These are phyloP conservation scores for Claviceps humidiphila DNA, from an alignment of 2,329 filamentous ascomycete genomes.

Conservation along the genomic window DNA sequence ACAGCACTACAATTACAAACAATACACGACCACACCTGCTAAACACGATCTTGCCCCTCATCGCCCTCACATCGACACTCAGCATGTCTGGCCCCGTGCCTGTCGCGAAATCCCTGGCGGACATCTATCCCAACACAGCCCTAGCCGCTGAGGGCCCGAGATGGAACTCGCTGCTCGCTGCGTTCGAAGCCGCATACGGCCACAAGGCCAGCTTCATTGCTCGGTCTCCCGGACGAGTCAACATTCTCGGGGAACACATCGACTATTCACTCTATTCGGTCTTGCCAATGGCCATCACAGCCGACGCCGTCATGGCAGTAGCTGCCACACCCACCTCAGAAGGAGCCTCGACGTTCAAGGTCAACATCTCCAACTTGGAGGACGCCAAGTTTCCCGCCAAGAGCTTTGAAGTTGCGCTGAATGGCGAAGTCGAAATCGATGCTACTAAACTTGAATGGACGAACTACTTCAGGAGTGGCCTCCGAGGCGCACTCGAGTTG, in stretches of 20 bases:
- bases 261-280: constrained; percentile 97
- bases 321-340: constrained; percentile 37
- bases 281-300: constrained; percentile 86
- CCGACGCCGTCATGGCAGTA: constrained; percentile 82
- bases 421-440: constrained; percentile 64
- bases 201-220: constrained; percentile 66
- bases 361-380: constrained; percentile 72
- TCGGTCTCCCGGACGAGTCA: constrained; percentile 85
- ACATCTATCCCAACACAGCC: constrained; percentile 72
- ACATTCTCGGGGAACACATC: constrained; percentile 98
- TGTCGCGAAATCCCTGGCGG: constrained; percentile 57
- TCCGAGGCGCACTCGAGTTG: constrained; percentile 68
- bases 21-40: not conserved
- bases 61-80: not conserved
- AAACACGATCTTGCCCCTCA: not conserved
- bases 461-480: constrained; percentile 94
- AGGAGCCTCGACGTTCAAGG: constrained; percentile 41
- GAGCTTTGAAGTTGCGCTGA: constrained; percentile 57
- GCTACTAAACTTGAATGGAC: constrained; percentile 82
- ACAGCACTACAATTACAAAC: not conserved
- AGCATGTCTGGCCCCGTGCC: constrained; percentile 51
- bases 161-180: constrained; percentile 61
- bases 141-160: constrained; percentile 53
- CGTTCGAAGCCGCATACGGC: constrained; percentile 60
- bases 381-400: constrained; percentile 60